Percentiles rank a stretch among this genome's conserved stretches.
These are phyloP conservation scores for Exophiala spinifera DNA, from an alignment of 2,329 filamentous ascomycete species.

Conservation along the genomic window DNA sequence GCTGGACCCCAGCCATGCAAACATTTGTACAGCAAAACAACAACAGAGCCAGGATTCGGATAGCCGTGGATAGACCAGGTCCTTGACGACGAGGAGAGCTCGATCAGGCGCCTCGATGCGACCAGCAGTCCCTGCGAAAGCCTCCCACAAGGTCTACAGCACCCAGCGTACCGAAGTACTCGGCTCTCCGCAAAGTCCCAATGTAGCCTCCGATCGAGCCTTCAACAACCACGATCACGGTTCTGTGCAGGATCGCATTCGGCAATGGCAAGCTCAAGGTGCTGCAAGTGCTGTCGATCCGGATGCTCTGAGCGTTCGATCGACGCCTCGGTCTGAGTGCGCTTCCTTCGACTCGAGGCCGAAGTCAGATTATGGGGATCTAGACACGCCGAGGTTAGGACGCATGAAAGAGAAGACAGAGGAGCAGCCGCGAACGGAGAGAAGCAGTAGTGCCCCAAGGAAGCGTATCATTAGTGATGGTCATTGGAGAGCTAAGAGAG, in stretches of 20 bases:
- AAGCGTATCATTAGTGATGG: slow-evolving; percentile 92
- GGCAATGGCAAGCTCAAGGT: slow-evolving; percentile 78
- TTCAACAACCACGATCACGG: slow-evolving; percentile 57
- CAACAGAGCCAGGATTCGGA: neutral
- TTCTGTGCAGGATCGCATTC: slow-evolving; percentile 74
- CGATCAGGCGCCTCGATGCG: slow-evolving; percentile 35
- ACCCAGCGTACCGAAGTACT: slow-evolving; percentile 5
- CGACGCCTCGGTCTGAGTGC: slow-evolving; percentile 23
- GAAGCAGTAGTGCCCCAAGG: slow-evolving; percentile 65
- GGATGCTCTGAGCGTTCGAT: slow-evolving; percentile 28
- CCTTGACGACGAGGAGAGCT: neutral
- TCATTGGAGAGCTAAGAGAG: slow-evolving; percentile 63
- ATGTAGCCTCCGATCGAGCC: slow-evolving; percentile 19
- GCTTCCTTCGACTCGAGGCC: slow-evolving; percentile 12
- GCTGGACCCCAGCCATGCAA: too few species aligned
- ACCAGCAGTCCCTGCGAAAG: slow-evolving; percentile 32
- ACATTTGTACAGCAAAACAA: neutral
- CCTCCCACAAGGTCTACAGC: slow-evolving; percentile 28
- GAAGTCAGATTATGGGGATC: slow-evolving; percentile 14
- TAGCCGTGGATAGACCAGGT: slow-evolving; percentile 11
- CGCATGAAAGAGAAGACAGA: slow-evolving; percentile 18
- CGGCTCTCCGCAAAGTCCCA: slow-evolving; percentile 11
- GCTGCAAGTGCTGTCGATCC: slow-evolving; percentile 45
- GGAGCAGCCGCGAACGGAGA: slow-evolving; percentile 30
- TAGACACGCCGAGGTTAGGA: slow-evolving; percentile 10